Evolutionary conservation across 768 basidiomycete species (phyloP), one percentile per base, ranked within the genome.

Genomic region (Termitomyces sp.): DNA sequence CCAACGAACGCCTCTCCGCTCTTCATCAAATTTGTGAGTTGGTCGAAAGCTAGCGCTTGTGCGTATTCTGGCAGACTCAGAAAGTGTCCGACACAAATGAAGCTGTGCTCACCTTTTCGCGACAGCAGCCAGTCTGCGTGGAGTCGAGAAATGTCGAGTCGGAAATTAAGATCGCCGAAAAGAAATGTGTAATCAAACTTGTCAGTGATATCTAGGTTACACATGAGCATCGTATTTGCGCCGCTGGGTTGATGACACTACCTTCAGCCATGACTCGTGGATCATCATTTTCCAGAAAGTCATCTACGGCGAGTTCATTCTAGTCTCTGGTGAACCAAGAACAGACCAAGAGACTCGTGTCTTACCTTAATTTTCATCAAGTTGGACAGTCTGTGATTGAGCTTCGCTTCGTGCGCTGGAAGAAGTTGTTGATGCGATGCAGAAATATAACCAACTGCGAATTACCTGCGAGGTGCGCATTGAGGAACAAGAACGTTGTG

Each of bases 41-140:
- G 94, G 68, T 98, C 95, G 66, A 97, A 98, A 11, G 84, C 86
- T 11, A 97, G 80, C 0, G 94, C 94, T 64, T 94, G 88, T 1
- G 76, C 73, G 62, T 90, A 98, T 19, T 95, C 92, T 92, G 61
- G 21, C 26, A 38, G 33, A 37, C 40, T 51, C 42, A 54, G 31
- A 50, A 28, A 43, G 23, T 31, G 26, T 8, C 26, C 38, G n/a
- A 7, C 19, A 31, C 12, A 12, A 30, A n/a, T 23, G 35, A 33
- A 26, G 21, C 35, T 40, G 4, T 48, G 31, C 31, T 53, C 8
- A 89, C 90, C 90, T 75, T 86, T 85, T 37, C 84, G 82, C 26
- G 90, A 83, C 57, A 95, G 85, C 3, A 98, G 75, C 94, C 94
- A 97, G 70, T 98, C 95, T 4, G 94, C 94, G 66, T 98, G 95